These are phyloP conservation scores for Millerozyma acaciae DNA, from an alignment of 805 yeast genomes.

Conservation along the genomic window DNA sequence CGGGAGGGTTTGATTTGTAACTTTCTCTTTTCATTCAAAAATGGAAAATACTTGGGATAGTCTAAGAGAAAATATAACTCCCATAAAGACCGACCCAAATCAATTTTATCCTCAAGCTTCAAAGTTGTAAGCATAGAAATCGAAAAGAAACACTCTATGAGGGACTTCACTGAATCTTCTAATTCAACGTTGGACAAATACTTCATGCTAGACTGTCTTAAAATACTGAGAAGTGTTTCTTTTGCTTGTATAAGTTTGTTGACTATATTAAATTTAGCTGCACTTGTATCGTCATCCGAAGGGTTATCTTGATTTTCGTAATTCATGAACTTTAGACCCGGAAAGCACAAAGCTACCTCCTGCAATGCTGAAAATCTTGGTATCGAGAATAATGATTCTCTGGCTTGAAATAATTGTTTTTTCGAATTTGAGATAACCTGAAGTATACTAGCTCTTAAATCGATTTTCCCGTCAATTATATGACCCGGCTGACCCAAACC, in stretches of 20 bases:
- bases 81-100: constrained; percentile 2
- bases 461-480: too few relatives aligned
- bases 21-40: too few relatives aligned
- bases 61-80: constrained; percentile 20
- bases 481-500: too few relatives aligned
- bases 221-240: constrained; percentile 9
- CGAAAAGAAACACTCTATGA: constrained; percentile 15
- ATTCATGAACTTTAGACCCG: constrained; percentile 6
- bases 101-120: constrained; percentile 10
- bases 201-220: constrained; percentile 2
- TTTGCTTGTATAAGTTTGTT: constrained; percentile 16
- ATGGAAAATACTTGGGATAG: constrained; percentile 16
- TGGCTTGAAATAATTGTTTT: neutral
- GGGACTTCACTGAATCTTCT: constrained; percentile 11
- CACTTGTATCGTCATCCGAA: neutral
- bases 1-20: neutral
- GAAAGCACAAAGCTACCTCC: constrained; percentile 4
- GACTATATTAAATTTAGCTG: constrained; percentile 8
- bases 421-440: neutral
- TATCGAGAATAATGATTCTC: neutral
- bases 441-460: neutral
- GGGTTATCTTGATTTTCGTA: constrained; percentile 2
- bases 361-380: constrained; percentile 1
- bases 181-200: constrained; percentile 13
- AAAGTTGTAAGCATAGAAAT: constrained; percentile 19